Percentiles rank a stretch among this genome's conserved stretches.
phyloP scores from a whole-genome alignment of 345 rosid genomes.

The Eucalyptus regnans region DNA sequence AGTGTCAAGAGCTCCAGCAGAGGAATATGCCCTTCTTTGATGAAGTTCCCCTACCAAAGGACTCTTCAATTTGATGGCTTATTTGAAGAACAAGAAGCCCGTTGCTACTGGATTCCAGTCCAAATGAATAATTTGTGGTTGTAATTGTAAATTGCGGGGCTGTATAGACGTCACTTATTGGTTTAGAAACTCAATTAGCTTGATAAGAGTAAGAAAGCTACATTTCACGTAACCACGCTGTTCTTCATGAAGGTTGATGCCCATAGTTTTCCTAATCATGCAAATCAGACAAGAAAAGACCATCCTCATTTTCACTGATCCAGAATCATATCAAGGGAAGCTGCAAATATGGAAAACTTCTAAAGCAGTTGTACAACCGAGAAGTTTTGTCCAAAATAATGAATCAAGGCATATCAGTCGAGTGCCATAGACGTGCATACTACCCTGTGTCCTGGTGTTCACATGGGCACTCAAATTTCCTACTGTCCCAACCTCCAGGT shows the following conservation, averaged over 20 bases:
- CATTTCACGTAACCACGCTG: background rate
- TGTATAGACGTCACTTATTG: background rate
- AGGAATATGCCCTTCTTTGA: constrained; percentile 47
- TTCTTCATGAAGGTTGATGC: background rate
- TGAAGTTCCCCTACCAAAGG: constrained; percentile 13
- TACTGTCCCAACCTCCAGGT: background rate
- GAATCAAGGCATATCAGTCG: background rate
- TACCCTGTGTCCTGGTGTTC: background rate
- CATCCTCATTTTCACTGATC: background rate
- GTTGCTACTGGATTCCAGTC: background rate
- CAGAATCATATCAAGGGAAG: background rate
- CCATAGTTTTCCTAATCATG: background rate
- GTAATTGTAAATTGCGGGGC: background rate
- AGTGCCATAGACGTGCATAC: background rate
- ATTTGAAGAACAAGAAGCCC: background rate
- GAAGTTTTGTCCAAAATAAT: background rate
- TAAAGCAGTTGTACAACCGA: background rate
- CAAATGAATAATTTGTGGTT: background rate
- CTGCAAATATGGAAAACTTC: background rate
- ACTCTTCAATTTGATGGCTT: background rate
- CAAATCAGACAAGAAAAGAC: background rate
- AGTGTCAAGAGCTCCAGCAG: constrained; percentile 37
- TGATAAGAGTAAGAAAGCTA: background rate
- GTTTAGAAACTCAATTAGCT: background rate
- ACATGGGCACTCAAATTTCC: background rate